Evolutionary conservation across 2,329 filamentous ascomycete genomes (phyloP).

Genomic region (Aspergillus viridinutans): DNA sequence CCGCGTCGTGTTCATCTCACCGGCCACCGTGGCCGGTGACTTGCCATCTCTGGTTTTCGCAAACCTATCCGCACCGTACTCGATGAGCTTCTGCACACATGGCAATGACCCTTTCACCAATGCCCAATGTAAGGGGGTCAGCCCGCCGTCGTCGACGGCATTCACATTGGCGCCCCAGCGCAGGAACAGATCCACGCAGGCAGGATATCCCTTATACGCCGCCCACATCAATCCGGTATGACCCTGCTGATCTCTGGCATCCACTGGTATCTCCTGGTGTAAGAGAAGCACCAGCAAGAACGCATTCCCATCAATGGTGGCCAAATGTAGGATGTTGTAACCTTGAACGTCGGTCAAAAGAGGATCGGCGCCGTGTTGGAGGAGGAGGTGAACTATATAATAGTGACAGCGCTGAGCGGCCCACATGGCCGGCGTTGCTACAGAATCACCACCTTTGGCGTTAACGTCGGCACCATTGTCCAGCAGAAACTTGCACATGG

Average conservation of each 20-base stretch:
- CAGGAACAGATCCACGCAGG: slow-evolving; percentile 85
- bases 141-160: slow-evolving; percentile 83
- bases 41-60: slow-evolving; percentile 86
- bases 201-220: slow-evolving; percentile 92
- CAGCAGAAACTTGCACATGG: slow-evolving; percentile 93
- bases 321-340: slow-evolving; percentile 96
- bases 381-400: slow-evolving; percentile 88
- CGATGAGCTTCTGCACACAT: slow-evolving; percentile 88
- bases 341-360: slow-evolving; percentile 90
- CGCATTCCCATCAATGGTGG: slow-evolving; percentile 94
- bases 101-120: slow-evolving; percentile 86
- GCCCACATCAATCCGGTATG: slow-evolving; percentile 99
- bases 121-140: slow-evolving; percentile 94
- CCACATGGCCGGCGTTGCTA: slow-evolving; percentile 94
- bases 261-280: slow-evolving; percentile 92
- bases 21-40: slow-evolving; percentile 77
- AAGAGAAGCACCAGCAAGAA: slow-evolving; percentile 83
- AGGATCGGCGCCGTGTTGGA: slow-evolving; percentile 87
- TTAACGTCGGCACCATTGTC: slow-evolving; percentile 85
- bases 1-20: slow-evolving; percentile 79
- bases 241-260: slow-evolving; percentile 81
- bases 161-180: slow-evolving; percentile 95
- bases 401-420: slow-evolving; percentile 95
- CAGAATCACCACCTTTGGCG: slow-evolving; percentile 88
- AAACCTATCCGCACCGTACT: slow-evolving; percentile 93